A percentile compares a stretch with the other conserved stretches of the same genome.
These are phyloP conservation scores for Chenopodium berlandieri DNA, from an alignment of 148 eudicot species.

Conservation along the genomic window DNA sequence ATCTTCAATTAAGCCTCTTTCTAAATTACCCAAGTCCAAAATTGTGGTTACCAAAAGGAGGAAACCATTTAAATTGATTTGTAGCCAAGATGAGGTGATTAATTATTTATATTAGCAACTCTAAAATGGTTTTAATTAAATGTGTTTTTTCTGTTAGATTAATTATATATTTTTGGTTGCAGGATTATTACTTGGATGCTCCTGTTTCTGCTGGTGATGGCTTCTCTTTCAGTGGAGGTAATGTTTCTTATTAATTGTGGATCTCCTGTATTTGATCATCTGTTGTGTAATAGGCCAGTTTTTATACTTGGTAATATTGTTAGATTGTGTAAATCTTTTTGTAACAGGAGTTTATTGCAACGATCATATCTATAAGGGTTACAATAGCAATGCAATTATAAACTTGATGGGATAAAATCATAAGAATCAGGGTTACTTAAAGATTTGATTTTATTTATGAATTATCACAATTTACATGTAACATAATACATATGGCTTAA, in stretches of 20 bases:
- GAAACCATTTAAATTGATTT: conserved; percentile 30
- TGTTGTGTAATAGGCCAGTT: background rate
- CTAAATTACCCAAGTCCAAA: conserved; percentile 24
- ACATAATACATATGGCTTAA: background rate
- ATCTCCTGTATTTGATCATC: background rate
- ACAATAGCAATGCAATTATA: too few species aligned
- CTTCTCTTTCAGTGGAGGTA: conserved; percentile 98
- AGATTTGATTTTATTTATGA: background rate
- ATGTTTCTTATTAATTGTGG: background rate
- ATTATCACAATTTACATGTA: background rate
- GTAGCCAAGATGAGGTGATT: conserved; percentile 50
- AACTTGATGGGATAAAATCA: too few species aligned
- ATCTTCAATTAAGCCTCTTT: conserved; percentile 21
- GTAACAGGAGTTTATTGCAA: too few species aligned
- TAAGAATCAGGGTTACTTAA: too few species aligned
- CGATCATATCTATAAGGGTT: too few species aligned
- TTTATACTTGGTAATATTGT: background rate
- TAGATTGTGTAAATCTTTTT: too few species aligned
- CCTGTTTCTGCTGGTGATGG: conserved; percentile 90
- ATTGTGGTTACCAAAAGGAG: conserved; percentile 18
- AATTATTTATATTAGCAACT: too few species aligned
- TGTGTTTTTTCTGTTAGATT: background rate
- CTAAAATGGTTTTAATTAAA: background rate
- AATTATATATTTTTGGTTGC: background rate
- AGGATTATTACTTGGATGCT: conserved; percentile 94